These are phyloP conservation scores for Neonectria hederae DNA, from an alignment of 2,329 filamentous ascomycete species.

Conservation along the genomic window DNA sequence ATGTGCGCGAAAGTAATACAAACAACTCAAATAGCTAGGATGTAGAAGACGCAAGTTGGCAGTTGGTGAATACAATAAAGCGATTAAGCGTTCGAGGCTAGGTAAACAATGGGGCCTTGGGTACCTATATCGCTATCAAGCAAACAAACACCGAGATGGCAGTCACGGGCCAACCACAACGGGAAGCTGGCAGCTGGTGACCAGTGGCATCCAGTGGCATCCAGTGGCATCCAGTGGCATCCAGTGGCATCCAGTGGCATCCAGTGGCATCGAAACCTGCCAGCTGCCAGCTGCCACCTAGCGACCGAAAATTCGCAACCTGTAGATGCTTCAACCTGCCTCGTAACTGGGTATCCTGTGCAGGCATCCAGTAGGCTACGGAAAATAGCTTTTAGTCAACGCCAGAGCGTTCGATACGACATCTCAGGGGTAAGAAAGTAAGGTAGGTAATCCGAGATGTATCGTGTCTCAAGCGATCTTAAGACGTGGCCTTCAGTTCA, in stretches of 20 bases:
- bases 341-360: not conserved
- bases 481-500: not conserved
- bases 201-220: not conserved
- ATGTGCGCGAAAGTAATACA: not conserved
- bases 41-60: not conserved
- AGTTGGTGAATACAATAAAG: not conserved
- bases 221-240: not conserved
- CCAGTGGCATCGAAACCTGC: not conserved
- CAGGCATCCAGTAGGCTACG: too few species aligned
- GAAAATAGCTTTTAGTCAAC: not conserved
- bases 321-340: not conserved
- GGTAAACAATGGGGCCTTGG: not conserved
- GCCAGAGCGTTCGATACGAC: too few species aligned
- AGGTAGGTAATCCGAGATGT: not conserved
- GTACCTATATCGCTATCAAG: not conserved
- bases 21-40: not conserved
- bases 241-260: not conserved
- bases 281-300: conserved; percentile 17
- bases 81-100: not conserved
- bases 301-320: not conserved
- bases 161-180: conserved; percentile 6
- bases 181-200: conserved; percentile 4
- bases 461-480: not conserved
- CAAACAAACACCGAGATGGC: not conserved
- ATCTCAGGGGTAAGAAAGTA: not conserved